A percentile compares a stretch with the other conserved stretches of the same genome.
phyloP scores from a whole-genome alignment of 2,329 filamentous ascomycete species.

The Cordyceps cicadae region DNA sequence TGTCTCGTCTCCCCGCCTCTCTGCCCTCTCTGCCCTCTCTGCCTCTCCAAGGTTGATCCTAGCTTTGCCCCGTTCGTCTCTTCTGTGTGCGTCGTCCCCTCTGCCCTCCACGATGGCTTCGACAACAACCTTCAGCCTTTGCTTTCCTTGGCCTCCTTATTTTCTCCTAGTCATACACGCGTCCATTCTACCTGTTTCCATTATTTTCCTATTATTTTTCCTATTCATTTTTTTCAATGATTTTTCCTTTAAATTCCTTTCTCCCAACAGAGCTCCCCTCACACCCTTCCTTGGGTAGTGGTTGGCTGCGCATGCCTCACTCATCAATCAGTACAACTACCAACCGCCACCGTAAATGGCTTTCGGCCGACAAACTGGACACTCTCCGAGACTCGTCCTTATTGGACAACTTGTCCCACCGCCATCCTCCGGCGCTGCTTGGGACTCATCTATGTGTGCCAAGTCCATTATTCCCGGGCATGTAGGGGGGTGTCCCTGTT shows the following conservation, averaged over 20 bases:
- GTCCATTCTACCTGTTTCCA: no score
- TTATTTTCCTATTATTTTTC: no score
- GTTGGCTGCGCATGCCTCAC: background rate
- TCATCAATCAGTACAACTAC: background rate
- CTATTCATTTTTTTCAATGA: no score
- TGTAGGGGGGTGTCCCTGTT: background rate
- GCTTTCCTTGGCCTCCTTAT: no score
- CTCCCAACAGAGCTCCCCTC: background rate
- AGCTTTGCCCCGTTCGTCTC: background rate
- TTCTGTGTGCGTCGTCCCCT: background rate
- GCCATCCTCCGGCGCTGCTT: background rate
- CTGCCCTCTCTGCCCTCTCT: background rate
- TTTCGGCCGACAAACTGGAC: background rate
- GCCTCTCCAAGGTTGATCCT: background rate
- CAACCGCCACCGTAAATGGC: background rate
- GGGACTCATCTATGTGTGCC: background rate
- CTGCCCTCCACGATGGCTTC: background rate
- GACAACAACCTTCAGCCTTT: no score
- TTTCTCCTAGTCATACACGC: no score
- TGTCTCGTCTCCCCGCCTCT: background rate
- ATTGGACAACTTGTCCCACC: background rate
- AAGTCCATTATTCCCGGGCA: conserved; percentile 7
- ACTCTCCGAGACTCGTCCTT: background rate
- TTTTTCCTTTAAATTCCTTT: background rate
- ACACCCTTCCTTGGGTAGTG: background rate